phyloP scores from a whole-genome alignment of 2,329 filamentous ascomycete species.

The Biscogniauxia mediterranea region DNA sequence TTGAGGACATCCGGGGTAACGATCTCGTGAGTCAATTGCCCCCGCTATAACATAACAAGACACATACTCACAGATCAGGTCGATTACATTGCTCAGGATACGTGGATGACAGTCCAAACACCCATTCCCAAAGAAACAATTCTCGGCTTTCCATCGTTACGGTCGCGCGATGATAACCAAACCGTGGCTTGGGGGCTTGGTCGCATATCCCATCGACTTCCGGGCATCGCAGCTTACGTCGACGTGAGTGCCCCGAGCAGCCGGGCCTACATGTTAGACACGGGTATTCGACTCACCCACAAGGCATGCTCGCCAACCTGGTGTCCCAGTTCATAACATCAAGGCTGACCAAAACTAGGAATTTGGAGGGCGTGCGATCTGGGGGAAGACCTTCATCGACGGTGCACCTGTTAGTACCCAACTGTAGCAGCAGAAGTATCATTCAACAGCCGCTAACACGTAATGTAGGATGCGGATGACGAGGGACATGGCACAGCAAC shows the following conservation, averaged over 20 bases:
- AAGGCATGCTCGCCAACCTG: conserved; percentile 10
- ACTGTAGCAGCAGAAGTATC: neutral
- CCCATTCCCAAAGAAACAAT: neutral
- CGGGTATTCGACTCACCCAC: conserved; percentile 27
- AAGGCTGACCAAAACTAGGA: conserved; percentile 17
- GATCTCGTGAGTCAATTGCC: conserved; percentile 15
- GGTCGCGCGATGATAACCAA: conserved; percentile 2
- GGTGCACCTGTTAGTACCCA: conserved; percentile 16
- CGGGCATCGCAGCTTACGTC: conserved; percentile 18
- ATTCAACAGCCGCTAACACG: neutral
- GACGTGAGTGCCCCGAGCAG: conserved; percentile 14
- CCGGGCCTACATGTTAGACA: conserved; percentile 28
- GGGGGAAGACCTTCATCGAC: conserved; percentile 26
- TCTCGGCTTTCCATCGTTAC: conserved; percentile 2
- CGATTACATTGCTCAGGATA: conserved; percentile 24
- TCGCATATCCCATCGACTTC: conserved; percentile 27
- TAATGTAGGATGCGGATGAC: conserved; percentile 22
- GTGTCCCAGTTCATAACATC: neutral
- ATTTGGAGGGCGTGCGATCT: conserved; percentile 28
- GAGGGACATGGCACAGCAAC: conserved; percentile 30
- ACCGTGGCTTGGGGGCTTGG: conserved; percentile 24
- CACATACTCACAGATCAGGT: conserved; percentile 20
- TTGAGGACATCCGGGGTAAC: conserved; percentile 21
- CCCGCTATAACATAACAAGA: neutral
- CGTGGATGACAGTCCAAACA: conserved; percentile 14